phyloP scores from a whole-genome alignment of 495 filamentous ascomycete genomes.

The Penicillium silybi region DNA sequence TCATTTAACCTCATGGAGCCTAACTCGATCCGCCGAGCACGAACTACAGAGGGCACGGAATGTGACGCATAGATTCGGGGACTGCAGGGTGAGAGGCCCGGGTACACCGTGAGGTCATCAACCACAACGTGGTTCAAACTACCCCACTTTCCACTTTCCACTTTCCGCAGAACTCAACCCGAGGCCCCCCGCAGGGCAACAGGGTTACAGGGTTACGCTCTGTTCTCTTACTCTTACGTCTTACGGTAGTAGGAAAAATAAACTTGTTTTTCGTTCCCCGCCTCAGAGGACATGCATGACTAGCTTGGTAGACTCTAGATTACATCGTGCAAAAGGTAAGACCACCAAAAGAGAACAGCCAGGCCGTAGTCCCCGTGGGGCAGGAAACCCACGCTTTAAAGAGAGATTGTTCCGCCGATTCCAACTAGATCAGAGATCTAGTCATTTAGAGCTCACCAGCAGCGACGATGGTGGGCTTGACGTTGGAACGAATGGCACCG shows the following conservation, averaged over 20 bases:
- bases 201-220: neutral
- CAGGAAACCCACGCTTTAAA: slow-evolving; percentile 11
- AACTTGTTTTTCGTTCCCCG: slow-evolving; percentile 2
- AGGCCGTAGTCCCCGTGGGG: slow-evolving; percentile 1
- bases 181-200: neutral
- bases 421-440: slow-evolving; percentile 3
- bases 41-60: neutral
- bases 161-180: neutral
- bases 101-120: neutral
- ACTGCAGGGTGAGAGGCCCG: neutral
- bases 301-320: slow-evolving; percentile 28
- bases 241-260: neutral
- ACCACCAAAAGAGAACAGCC: slow-evolving; percentile 10
- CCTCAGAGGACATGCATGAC: slow-evolving; percentile 15
- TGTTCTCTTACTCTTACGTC: neutral
- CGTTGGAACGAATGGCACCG: slow-evolving; percentile 57
- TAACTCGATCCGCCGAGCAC: too few relatives aligned
- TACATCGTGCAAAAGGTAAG: slow-evolving; percentile 19
- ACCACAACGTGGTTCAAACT: neutral
- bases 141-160: neutral
- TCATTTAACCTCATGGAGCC: neutral
- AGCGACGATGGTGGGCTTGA: slow-evolving; percentile 65
- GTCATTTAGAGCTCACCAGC: slow-evolving; percentile 51
- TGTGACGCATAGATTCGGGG: neutral
- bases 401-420: slow-evolving; percentile 14